Conservation (phyloP, 257 asterid genomes). For the Forsythia suspensa region DNA sequence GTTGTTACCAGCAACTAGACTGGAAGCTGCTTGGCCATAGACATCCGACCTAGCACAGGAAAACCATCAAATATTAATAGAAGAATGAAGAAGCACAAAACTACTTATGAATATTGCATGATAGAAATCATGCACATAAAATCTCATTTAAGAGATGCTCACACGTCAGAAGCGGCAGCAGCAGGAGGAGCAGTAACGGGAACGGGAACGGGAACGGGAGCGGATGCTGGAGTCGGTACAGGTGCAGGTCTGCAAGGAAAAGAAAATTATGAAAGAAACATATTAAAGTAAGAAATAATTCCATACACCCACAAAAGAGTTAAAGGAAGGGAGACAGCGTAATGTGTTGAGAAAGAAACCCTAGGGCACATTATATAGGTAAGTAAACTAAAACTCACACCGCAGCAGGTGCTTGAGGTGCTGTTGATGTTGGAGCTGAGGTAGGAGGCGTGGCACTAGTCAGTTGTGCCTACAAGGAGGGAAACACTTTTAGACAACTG, state of each 20-base stretch:
- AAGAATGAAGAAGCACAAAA: not conserved
- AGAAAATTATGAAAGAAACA: not conserved
- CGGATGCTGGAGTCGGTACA: constrained; percentile 15
- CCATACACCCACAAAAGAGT: constrained; percentile 1
- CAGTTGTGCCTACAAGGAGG: constrained; percentile 50
- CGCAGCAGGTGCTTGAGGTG: constrained; percentile 37
- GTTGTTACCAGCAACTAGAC: constrained; percentile 18
- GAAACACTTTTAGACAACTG: constrained; percentile 18
- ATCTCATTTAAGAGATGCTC: constrained; percentile 26
- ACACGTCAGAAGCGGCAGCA: constrained; percentile 38
- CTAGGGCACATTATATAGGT: constrained; percentile 16
- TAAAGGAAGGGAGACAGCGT: not conserved
- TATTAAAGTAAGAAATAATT: not conserved
- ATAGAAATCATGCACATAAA: not conserved
- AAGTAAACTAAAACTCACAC: constrained; percentile 36
- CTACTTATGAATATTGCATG: not conserved
- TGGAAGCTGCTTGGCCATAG: constrained; percentile 35
- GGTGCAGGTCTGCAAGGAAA: constrained; percentile 35
- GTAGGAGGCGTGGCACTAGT: constrained; percentile 43
- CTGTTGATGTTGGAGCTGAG: constrained; percentile 34
- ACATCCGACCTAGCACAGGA: constrained; percentile 36
- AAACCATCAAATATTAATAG: not conserved
- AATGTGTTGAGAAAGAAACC: not conserved
- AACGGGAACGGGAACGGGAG: constrained; percentile 27
- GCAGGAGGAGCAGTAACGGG: constrained; percentile 28